Conservation (phyloP, 2,329 filamentous ascomycete genomes). For the Teratosphaeria pseudoeucalypti region DNA sequence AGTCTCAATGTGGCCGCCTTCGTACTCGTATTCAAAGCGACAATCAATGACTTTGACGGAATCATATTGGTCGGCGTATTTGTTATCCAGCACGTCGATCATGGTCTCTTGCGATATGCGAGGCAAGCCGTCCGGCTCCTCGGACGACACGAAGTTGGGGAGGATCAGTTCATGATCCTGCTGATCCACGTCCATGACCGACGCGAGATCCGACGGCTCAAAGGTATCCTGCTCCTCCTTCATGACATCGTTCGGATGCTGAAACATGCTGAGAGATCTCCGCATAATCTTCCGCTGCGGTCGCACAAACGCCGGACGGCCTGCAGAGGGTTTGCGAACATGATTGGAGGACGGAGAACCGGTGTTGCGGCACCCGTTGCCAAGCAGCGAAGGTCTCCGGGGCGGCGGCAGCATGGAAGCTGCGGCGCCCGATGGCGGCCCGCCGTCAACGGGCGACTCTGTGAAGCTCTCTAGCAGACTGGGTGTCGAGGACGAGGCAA, state of each 20-base stretch:
- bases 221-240: constrained; percentile 55
- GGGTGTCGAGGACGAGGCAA: constrained; percentile 45
- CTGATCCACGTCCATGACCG: constrained; percentile 77
- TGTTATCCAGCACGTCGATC: constrained; percentile 76
- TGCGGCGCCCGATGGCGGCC: constrained; percentile 43
- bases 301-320: constrained; percentile 54
- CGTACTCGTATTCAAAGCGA: constrained; percentile 97
- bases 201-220: constrained; percentile 42
- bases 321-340: constrained; percentile 51
- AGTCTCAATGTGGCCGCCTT: constrained; percentile 86
- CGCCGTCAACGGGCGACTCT: constrained; percentile 66
- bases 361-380: constrained; percentile 50
- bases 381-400: constrained; percentile 52
- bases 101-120: constrained; percentile 76
- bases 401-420: constrained; percentile 48
- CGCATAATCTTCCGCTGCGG: constrained; percentile 81
- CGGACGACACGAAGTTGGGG: constrained; percentile 73
- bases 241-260: constrained; percentile 79
- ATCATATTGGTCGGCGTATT: constrained; percentile 65
- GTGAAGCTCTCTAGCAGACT: constrained; percentile 73
- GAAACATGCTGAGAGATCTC: constrained; percentile 95
- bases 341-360: constrained; percentile 66
- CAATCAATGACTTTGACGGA: constrained; percentile 87
- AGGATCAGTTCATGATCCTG: constrained; percentile 58
- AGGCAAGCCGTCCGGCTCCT: constrained; percentile 75